Percentiles rank a stretch among this genome's conserved stretches.
These are phyloP conservation scores for Centella asiatica DNA, from an alignment of 129 eudicot species.

Conservation along the genomic window DNA sequence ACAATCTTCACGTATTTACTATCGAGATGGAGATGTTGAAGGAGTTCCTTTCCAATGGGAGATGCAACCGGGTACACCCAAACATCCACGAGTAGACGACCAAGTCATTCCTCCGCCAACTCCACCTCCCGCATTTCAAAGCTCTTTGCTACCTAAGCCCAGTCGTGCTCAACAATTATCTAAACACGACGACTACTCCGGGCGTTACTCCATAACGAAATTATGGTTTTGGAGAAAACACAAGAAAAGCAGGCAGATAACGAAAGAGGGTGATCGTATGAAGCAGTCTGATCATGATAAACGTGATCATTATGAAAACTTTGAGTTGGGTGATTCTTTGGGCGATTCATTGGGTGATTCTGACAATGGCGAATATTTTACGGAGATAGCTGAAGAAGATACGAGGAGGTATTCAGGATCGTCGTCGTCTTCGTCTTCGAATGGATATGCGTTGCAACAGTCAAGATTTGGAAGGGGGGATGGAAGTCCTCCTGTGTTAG, in stretches of 20 bases:
- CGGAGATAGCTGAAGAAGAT: no score
- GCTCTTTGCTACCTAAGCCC: constrained; percentile 45
- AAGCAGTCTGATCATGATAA: background rate
- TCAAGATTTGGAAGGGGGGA: constrained; percentile 9
- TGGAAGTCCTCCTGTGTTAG: background rate
- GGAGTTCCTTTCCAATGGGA: constrained; percentile 89
- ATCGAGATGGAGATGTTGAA: constrained; percentile 43
- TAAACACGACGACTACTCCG: constrained; percentile 8
- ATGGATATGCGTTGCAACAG: background rate
- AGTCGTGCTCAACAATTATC: constrained; percentile 20
- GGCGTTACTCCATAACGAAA: constrained; percentile 5
- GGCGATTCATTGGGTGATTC: constrained; percentile 1
- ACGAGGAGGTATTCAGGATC: constrained; percentile 10
- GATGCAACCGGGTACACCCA: constrained; percentile 73
- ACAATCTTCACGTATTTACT: constrained; percentile 57
- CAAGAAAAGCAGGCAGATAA: constrained; percentile 7
- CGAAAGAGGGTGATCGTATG: no score
- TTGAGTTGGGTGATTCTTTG: constrained; percentile 11
- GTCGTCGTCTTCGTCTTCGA: constrained; percentile 15
- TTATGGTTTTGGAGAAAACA: constrained; percentile 46
- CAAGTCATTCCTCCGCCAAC: constrained; percentile 48
- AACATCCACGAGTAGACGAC: constrained; percentile 34
- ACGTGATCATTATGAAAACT: background rate
- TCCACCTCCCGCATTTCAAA: constrained; percentile 61
- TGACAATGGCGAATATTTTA: no score